Base-by-base conservation (phyloP, 2,329 filamentous ascomycete genomes). In the Gaeumannomyces sp. region DNA sequence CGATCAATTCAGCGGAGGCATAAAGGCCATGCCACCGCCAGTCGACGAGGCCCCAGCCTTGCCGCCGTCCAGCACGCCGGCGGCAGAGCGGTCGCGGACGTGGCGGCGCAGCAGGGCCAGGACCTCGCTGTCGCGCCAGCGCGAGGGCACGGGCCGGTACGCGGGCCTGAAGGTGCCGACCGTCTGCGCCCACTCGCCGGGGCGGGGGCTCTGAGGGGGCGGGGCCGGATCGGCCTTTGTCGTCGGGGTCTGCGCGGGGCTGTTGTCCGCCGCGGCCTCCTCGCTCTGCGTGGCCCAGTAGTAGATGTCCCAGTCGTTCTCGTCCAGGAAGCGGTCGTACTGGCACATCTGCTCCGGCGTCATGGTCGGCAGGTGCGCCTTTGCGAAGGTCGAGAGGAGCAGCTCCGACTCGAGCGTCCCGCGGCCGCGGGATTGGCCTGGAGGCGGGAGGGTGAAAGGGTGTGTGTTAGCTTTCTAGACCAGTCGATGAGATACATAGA, bases 241-340 rank as follows among this genome's bases (percentile, higher is more conserved):
- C 6, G 29, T 28, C 53, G 60, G 25, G 33, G 35, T 25, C 53
- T 1, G 56, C 56, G 58, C 58, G 45, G 60, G 66, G 64, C 76
- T 71, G 27, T 60, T 22, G 60, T 68, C 69, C 59, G 71, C 69
- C 68, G 75, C 66, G 61, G 75, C 73, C 71, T 75, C 62, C 68
- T 79, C 75, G 64, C 92, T 88, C 77, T 99, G 95, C 22, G 95
- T 99, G 4, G 91, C 92, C 95, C 95, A 99, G 83, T 99, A 99
- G 83, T 99, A 99, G 67, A 99, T 97, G 76, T 99, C 95, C 95
- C 95, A 99, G 80, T 99, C 95, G 78, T 99, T 99, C 80, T 99
- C 95, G 77, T 99, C 95, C 65, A 99, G 87, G 81, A 99, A 96
- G 33, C 84, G 81, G 76, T 98, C 94, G 80, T 95, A 98, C 77